Conservation (phyloP, 2,329 filamentous ascomycete species). For the Penicillium sp. region DNA sequence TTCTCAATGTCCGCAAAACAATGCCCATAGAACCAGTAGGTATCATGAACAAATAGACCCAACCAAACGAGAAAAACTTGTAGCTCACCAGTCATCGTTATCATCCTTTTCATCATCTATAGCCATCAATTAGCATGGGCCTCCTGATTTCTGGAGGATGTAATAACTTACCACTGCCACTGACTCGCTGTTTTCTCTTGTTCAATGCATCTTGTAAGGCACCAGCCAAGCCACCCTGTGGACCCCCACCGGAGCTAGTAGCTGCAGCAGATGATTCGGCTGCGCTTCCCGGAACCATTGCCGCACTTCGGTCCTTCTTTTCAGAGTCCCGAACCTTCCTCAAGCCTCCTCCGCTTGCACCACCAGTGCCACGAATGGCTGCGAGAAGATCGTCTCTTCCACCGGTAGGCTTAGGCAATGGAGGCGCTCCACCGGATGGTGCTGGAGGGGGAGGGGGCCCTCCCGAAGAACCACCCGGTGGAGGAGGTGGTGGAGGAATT, state of each 20-base stretch:
- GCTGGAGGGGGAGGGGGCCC: constrained; percentile 58
- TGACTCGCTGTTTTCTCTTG: constrained; percentile 90
- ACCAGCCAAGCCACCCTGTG: constrained; percentile 71
- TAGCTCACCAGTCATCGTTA: constrained; percentile 50
- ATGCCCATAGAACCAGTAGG: constrained; percentile 22
- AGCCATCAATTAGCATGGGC: constrained; percentile 29
- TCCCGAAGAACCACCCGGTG: constrained; percentile 44
- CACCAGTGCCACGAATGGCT: constrained; percentile 58
- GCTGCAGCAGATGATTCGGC: constrained; percentile 63
- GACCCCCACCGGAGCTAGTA: constrained; percentile 56
- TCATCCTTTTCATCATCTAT: constrained; percentile 52
- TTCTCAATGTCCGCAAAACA: constrained; percentile 12
- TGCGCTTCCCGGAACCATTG: constrained; percentile 53
- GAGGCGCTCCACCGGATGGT: constrained; percentile 44
- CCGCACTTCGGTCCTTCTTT: constrained; percentile 52
- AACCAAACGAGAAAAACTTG: constrained; percentile 5
- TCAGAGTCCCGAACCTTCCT: constrained; percentile 52
- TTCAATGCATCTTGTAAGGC: constrained; percentile 77
- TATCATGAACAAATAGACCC: constrained; percentile 24
- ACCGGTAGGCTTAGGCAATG: constrained; percentile 46
- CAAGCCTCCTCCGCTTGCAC: constrained; percentile 53
- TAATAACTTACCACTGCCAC: constrained; percentile 79
- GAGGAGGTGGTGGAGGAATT: constrained; percentile 53
- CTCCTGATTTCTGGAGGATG: not conserved
- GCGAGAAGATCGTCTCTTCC: constrained; percentile 51